phyloP scores from a whole-genome alignment of 2,329 filamentous ascomycete species.

The Penicillium hordei region DNA sequence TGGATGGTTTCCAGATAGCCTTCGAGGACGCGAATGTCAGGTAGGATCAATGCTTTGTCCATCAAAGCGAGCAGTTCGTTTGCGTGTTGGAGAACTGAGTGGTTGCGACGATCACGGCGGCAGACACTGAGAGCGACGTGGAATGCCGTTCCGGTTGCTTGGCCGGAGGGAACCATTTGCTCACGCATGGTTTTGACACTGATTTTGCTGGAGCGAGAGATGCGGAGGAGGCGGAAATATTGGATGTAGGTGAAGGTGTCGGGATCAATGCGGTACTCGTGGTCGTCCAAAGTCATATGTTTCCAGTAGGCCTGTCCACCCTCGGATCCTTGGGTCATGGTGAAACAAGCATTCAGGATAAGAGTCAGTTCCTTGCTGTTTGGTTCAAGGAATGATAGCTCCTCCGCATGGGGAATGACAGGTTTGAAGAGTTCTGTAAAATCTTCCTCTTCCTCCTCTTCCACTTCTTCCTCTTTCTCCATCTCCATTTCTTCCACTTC shows the following conservation, averaged over 20 bases:
- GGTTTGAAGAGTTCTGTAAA: slow-evolving; percentile 41
- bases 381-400: slow-evolving; percentile 45
- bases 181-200: slow-evolving; percentile 59
- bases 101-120: slow-evolving; percentile 72
- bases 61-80: slow-evolving; percentile 66
- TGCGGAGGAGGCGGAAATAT: slow-evolving; percentile 66
- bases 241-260: slow-evolving; percentile 69
- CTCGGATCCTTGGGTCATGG: slow-evolving; percentile 59
- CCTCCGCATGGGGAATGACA: slow-evolving; percentile 17
- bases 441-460: slow-evolving; percentile 24
- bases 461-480: slow-evolving; percentile 18
- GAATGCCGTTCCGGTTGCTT: slow-evolving; percentile 58
- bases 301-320: slow-evolving; percentile 78
- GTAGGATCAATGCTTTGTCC: slow-evolving; percentile 36
- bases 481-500: slow-evolving; percentile 17
- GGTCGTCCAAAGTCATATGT: slow-evolving; percentile 56
- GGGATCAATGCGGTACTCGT: slow-evolving; percentile 61
- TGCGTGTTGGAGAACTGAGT: slow-evolving; percentile 65
- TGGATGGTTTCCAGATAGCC: slow-evolving; percentile 33
- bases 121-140: slow-evolving; percentile 73
- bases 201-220: slow-evolving; percentile 64
- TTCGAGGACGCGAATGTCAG: slow-evolving; percentile 32
- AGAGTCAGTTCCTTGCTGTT: slow-evolving; percentile 65
- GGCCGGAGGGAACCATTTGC: slow-evolving; percentile 49
- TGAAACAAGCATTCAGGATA: slow-evolving; percentile 61